Percentiles rank a stretch among this genome's conserved stretches.
Conservation (phyloP, 2,329 filamentous ascomycete species). For the Clarireedia monteithiana region DNA sequence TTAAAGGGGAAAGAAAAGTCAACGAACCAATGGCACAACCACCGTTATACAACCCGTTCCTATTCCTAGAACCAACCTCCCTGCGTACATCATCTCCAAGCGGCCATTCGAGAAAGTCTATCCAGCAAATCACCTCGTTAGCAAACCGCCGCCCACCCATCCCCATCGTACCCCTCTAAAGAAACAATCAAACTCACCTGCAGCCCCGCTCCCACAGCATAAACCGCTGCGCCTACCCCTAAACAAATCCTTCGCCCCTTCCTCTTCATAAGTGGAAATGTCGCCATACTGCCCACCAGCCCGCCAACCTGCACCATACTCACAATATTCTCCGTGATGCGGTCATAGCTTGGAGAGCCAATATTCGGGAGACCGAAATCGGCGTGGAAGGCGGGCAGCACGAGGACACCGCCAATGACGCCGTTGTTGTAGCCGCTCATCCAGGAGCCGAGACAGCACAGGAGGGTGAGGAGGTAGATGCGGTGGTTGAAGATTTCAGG, state of each 20-base stretch:
- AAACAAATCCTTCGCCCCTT: conserved; percentile 15
- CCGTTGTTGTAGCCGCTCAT: conserved; percentile 23
- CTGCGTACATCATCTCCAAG: conserved; percentile 21
- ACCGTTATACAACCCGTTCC: conserved; percentile 20
- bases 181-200: conserved; percentile 13
- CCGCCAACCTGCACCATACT: conserved; percentile 23
- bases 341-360: conserved; percentile 16
- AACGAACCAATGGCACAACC: conserved; percentile 20
- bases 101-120: conserved; percentile 19
- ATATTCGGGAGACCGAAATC: conserved; percentile 19
- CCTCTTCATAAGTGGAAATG: conserved; percentile 17
- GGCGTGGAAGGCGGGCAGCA: conserved; percentile 17
- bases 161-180: neutral
- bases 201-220: conserved; percentile 14
- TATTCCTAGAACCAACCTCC: conserved; percentile 20
- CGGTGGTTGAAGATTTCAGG: conserved; percentile 19
- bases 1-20: neutral
- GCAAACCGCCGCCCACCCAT: neutral
- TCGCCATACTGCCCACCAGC: conserved; percentile 16
- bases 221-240: conserved; percentile 8
- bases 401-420: conserved; percentile 21
- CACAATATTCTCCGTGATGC: conserved; percentile 21
- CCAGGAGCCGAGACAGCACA: conserved; percentile 18
- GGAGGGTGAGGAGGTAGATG: conserved; percentile 17
- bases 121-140: neutral